These are phyloP conservation scores for Paraconiothyrium sp. DNA, from an alignment of 2,329 filamentous ascomycete species.

Conservation along the genomic window DNA sequence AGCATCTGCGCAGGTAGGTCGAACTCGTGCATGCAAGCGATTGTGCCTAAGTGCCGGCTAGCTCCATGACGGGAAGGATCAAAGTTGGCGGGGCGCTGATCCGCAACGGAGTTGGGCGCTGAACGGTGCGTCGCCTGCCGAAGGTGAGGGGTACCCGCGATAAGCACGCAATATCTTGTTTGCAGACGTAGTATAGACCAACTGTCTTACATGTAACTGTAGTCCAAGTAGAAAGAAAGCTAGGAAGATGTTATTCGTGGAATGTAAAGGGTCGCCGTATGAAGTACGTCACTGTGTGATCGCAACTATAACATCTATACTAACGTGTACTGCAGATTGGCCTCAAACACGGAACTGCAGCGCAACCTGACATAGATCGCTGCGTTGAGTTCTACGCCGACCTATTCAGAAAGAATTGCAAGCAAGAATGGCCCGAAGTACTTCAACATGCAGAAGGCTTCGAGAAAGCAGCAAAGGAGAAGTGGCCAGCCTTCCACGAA, in stretches of 20 bases:
- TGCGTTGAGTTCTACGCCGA: slow-evolving; percentile 59
- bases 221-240: slow-evolving; percentile 22
- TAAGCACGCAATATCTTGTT: slow-evolving; percentile 10
- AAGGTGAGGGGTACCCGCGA: slow-evolving; percentile 2
- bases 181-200: background rate
- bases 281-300: slow-evolving; percentile 42
- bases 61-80: slow-evolving; percentile 13
- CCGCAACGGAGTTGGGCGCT: slow-evolving; percentile 31
- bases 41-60: slow-evolving; percentile 2
- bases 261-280: slow-evolving; percentile 55
- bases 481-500: slow-evolving; percentile 55
- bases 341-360: slow-evolving; percentile 55
- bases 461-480: slow-evolving; percentile 53
- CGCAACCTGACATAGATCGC: slow-evolving; percentile 52
- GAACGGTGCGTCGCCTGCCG: slow-evolving; percentile 12
- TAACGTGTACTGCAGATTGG: slow-evolving; percentile 55
- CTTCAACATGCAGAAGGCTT: slow-evolving; percentile 59
- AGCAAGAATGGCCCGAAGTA: slow-evolving; percentile 58
- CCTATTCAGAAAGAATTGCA: slow-evolving; percentile 59
- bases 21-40: slow-evolving; percentile 15
- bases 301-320: background rate
- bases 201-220: slow-evolving; percentile 8
- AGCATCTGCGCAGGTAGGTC: too few relatives aligned
- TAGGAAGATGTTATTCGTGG: slow-evolving; percentile 51
- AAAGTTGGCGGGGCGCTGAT: slow-evolving; percentile 16